Evolutionary conservation across 1,284 basidiomycete genomes (phyloP).

Genomic region (Neonothopanus nambi): DNA sequence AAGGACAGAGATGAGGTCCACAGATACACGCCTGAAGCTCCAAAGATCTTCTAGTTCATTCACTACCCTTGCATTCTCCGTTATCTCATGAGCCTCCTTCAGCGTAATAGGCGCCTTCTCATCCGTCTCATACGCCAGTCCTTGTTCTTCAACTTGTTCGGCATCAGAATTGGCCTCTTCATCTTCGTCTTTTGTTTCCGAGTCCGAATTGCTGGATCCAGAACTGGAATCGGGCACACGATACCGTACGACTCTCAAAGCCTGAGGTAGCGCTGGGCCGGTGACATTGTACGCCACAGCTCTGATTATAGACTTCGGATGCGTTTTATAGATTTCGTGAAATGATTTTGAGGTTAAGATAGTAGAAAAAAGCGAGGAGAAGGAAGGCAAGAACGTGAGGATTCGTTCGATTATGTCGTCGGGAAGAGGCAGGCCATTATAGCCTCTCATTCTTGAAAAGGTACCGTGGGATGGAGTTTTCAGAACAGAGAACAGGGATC

Average conservation of each 20-base stretch:
- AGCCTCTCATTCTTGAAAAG: too few species aligned
- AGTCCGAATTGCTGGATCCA: too few species aligned
- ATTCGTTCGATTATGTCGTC: constrained; percentile 25
- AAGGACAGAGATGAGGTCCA: neutral
- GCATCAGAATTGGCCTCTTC: too few species aligned
- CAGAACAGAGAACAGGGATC: too few species aligned
- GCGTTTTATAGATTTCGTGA: constrained; percentile 17
- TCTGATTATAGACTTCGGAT: constrained; percentile 19
- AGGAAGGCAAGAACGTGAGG: constrained; percentile 19
- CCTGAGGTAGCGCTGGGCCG: constrained; percentile 21
- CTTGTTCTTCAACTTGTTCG: too few species aligned
- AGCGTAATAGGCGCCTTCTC: neutral
- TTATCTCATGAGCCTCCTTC: neutral
- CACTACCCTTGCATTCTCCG: neutral
- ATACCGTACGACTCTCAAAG: constrained; percentile 10
- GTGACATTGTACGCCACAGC: constrained; percentile 19
- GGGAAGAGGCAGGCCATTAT: constrained; percentile 16
- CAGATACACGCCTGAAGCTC: neutral
- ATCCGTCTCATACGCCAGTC: too few species aligned
- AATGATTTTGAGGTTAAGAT: constrained; percentile 20
- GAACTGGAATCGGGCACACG: too few species aligned
- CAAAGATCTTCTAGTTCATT: neutral
- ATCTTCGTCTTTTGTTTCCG: too few species aligned
- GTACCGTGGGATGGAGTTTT: neutral
- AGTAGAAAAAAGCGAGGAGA: constrained; percentile 16